Evolutionary conservation across 75 land plant species (phyloP).

Genomic region (Sequoiadendron giganteum): DNA sequence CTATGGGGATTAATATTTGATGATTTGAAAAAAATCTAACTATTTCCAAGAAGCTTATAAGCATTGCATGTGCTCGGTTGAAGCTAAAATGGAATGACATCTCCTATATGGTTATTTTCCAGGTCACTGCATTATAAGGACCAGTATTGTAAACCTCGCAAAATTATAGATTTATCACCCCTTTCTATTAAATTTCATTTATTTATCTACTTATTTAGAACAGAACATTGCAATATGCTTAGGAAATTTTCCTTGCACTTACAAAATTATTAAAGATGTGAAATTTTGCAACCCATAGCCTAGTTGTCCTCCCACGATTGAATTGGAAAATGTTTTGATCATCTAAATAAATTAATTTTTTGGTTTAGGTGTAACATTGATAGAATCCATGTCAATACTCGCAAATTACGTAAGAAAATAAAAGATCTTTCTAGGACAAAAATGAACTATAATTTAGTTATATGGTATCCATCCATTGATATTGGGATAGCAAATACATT

Average conservation of each 20-base stretch:
- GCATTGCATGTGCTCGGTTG: conserved; percentile 30
- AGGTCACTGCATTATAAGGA: conserved; percentile 27
- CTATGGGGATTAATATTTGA: not conserved
- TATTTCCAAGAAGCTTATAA: not conserved
- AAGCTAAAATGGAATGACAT: conserved; percentile 29
- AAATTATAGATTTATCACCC: not conserved
- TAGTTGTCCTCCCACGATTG: conserved; percentile 55
- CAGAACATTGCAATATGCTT: not conserved
- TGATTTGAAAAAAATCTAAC: not conserved
- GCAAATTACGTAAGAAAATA: no score
- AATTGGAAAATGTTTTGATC: not conserved
- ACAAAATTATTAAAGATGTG: conserved; percentile 19
- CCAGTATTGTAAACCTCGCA: not conserved
- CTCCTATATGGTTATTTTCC: conserved; percentile 24
- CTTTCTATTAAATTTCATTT: not conserved
- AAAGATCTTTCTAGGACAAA: no score
- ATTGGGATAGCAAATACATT: no score
- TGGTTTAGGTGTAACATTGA: not conserved
- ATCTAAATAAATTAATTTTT: not conserved
- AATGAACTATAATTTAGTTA: no score
- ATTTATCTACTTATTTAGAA: not conserved
- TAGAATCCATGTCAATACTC: no score
- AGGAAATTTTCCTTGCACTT: conserved; percentile 17
- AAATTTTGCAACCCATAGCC: conserved; percentile 24
- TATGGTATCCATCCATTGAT: no score